These are phyloP conservation scores for Tetracladium setigerum DNA, from an alignment of 495 filamentous ascomycete species.

Conservation along the genomic window DNA sequence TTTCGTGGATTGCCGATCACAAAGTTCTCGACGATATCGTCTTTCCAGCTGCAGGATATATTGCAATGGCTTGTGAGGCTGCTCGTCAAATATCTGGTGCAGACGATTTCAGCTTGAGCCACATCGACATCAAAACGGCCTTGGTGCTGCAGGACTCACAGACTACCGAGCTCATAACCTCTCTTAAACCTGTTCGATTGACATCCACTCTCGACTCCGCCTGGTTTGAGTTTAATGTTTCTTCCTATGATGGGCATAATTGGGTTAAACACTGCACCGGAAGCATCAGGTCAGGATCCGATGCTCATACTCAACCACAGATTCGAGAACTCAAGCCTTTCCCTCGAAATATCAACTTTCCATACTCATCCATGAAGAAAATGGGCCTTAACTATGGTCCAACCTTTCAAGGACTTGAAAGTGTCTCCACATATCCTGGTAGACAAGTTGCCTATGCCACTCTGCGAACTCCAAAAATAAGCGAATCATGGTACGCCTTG, in stretches of 20 bases:
- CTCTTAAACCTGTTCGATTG: slow-evolving; percentile 25
- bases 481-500: not conserved
- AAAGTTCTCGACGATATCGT: slow-evolving; percentile 11
- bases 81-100: slow-evolving; percentile 19
- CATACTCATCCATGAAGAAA: slow-evolving; percentile 6
- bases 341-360: not conserved
- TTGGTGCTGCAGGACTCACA: slow-evolving; percentile 16
- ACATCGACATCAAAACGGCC: slow-evolving; percentile 1
- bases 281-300: slow-evolving; percentile 17
- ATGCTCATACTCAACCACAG: not conserved
- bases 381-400: slow-evolving; percentile 28
- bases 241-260: slow-evolving; percentile 28
- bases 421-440: slow-evolving; percentile 4
- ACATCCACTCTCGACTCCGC: slow-evolving; percentile 28
- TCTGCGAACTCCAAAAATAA: not conserved
- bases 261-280: slow-evolving; percentile 40
- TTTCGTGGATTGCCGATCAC: slow-evolving; percentile 22
- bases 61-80: slow-evolving; percentile 39
- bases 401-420: slow-evolving; percentile 26
- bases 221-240: slow-evolving; percentile 42
- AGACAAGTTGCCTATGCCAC: not conserved
- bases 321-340: not conserved
- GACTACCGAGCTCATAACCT: slow-evolving; percentile 29
- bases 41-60: slow-evolving; percentile 33
- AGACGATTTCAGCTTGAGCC: too few relatives aligned